Base-by-base conservation (phyloP, 495 filamentous ascomycete genomes). In the Penicillium psychrofluorescens region DNA sequence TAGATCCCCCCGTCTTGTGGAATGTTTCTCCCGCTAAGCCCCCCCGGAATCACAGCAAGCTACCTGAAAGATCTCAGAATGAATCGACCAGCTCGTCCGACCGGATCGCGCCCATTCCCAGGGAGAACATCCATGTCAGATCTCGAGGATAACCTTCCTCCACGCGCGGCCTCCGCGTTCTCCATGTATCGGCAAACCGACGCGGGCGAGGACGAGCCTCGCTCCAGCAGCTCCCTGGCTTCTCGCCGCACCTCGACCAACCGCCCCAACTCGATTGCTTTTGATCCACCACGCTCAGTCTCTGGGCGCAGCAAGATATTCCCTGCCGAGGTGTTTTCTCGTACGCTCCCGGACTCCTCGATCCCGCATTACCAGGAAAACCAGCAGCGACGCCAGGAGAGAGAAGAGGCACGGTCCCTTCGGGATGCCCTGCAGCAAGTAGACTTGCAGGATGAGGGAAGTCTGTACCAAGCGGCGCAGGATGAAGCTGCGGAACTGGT, bases 401-500 rank as follows among this genome's bases (percentile, higher is more conserved):
- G 84, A 56, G 85, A 91, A 57, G 88, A 95, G 58, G 85, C 86
- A 1, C 71, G 78, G 16, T 83, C 84, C 7, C 58, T 95, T 36
- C 78, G 87, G 7, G 77, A 85, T 59, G 90, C 89, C 11, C 76
- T 95, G 66, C 79, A 90, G 46, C 83, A 85, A 52, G 81, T 92
- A 78, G 81, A 86, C 54, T 40, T 86, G 34, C 64, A 83, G 2
- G 84, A 87, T 32, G 87, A 94, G 27, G 62, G 71, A 39, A 74
- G 77, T 27, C 45, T 95, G 16, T 83, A 90, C 52, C 61, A 78
- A 8, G 86, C 84, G 15, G 90, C 90, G 8, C 81, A 90, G 46
- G 77, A 90, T 45, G 90, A 95, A 59, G 90, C 90, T 1, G 84
- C 88, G 4, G 85, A 95, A 54, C 71, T 95, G 4, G 88, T 95